phyloP scores from a whole-genome alignment of 1,139 yeast species.

The Sugiyamaella neomexicana region DNA sequence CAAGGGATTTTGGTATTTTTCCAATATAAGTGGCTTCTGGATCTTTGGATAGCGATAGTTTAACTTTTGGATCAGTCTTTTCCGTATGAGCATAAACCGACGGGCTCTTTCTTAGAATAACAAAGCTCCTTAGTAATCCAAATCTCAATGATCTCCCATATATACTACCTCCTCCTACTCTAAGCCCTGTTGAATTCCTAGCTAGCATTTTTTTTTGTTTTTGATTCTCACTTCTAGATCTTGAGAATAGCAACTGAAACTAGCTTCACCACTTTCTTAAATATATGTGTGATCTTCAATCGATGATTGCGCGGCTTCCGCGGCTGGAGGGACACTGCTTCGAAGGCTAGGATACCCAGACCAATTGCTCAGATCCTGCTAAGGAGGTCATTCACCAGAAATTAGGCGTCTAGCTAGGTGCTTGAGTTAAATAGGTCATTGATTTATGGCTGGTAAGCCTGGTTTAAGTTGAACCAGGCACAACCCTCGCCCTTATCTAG shows the following conservation, averaged over 20 bases:
- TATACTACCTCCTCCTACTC: background rate
- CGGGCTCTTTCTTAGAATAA: conserved; percentile 19
- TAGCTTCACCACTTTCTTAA: conserved; percentile 1
- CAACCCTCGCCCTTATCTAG: too few relatives aligned
- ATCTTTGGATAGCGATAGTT: conserved; percentile 24
- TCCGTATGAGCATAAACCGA: conserved; percentile 26
- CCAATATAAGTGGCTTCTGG: conserved; percentile 36
- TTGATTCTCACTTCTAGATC: too few relatives aligned
- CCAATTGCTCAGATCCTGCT: too few relatives aligned
- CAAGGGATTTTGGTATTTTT: conserved; percentile 21
- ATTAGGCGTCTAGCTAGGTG: too few relatives aligned
- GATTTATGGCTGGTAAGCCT: too few relatives aligned
- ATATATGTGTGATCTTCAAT: background rate
- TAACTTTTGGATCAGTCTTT: conserved; percentile 13
- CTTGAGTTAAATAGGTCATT: too few relatives aligned
- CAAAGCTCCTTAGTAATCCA: conserved; percentile 1
- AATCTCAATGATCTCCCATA: background rate
- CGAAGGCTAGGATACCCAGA: background rate
- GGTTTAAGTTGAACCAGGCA: too few relatives aligned
- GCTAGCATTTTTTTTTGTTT: background rate
- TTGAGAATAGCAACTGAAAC: background rate
- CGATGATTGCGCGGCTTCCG: background rate
- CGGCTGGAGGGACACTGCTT: background rate
- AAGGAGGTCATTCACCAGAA: too few relatives aligned
- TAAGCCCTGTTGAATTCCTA: background rate